phyloP scores from a whole-genome alignment of 1,284 basidiomycete species.

The Rhodotorula glutinis region DNA sequence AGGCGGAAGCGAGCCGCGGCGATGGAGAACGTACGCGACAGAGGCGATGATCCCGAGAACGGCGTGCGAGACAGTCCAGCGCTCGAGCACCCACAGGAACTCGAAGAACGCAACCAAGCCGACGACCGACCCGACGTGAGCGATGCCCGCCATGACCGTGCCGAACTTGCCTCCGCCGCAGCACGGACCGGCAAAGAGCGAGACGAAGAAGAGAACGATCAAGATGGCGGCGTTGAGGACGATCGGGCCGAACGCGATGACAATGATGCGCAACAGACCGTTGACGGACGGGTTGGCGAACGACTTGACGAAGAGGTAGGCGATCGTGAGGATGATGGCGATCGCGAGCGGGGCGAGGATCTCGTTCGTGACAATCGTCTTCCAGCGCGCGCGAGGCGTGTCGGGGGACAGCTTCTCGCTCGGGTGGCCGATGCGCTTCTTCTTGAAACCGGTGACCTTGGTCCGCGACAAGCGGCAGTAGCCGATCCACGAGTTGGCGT shows the following conservation, averaged over 20 bases:
- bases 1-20: neutral
- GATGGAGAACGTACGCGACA: conserved; percentile 39
- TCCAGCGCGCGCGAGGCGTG: conserved; percentile 84
- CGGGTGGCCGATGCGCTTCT: conserved; percentile 87
- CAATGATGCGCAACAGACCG: conserved; percentile 84
- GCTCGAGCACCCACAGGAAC: conserved; percentile 92
- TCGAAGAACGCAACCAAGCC: conserved; percentile 90
- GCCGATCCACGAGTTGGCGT: conserved; percentile 95
- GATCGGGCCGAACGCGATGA: conserved; percentile 90
- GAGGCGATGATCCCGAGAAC: conserved; percentile 53
- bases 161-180: conserved; percentile 81
- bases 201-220: conserved; percentile 79
- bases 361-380: conserved; percentile 80
- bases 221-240: conserved; percentile 92
- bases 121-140: conserved; percentile 72
- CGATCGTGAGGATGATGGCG: conserved; percentile 78
- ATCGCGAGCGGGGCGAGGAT: conserved; percentile 78
- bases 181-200: conserved; percentile 88
- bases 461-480: conserved; percentile 92
- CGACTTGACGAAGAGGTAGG: conserved; percentile 67
- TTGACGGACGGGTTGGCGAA: conserved; percentile 55
- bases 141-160: conserved; percentile 81
- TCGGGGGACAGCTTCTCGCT: conserved; percentile 90
- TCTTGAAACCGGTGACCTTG: conserved; percentile 96
- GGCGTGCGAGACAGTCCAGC: conserved; percentile 87